These are phyloP conservation scores for Eucalyptus polybractea DNA, from an alignment of 345 rosid genomes.

Conservation along the genomic window DNA sequence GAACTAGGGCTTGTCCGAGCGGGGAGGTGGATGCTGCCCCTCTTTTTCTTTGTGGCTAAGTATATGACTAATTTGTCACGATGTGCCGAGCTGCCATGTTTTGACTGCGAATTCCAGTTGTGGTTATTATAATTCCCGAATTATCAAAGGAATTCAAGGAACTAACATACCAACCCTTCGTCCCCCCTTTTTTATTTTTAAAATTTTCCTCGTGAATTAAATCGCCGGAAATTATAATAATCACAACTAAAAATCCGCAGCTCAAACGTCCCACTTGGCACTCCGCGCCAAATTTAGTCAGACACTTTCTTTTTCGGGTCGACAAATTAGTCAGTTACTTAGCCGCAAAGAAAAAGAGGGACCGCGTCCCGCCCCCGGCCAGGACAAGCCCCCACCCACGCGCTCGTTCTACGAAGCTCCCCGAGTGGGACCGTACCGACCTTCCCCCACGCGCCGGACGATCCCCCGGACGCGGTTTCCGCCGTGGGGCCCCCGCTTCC, in stretches of 20 bases:
- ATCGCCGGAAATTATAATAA: neutral
- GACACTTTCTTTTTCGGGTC: too few species aligned
- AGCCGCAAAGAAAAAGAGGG: neutral
- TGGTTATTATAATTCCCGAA: too few species aligned
- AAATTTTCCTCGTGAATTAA: neutral
- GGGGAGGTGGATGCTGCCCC: too few species aligned
- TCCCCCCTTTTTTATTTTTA: too few species aligned
- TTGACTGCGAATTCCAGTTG: too few species aligned
- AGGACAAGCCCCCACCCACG: neutral
- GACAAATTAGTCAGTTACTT: neutral
- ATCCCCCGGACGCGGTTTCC: neutral
- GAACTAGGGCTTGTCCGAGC: too few species aligned
- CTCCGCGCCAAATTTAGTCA: neutral
- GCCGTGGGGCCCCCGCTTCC: neutral
- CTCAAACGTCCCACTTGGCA: neutral
- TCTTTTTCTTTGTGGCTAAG: too few species aligned
- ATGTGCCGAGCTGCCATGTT: too few species aligned
- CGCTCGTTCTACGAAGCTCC: neutral
- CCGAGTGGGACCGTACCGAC: neutral
- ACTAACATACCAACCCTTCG: rapidly evolving
- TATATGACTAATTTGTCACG: too few species aligned
- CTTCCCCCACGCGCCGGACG: neutral
- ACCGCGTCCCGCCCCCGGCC: neutral
- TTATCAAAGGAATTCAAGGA: too few species aligned
- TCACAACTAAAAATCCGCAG: neutral